phyloP scores from a whole-genome alignment of 192 early-diverging fungal species.

The Coemansia sp. region DNA sequence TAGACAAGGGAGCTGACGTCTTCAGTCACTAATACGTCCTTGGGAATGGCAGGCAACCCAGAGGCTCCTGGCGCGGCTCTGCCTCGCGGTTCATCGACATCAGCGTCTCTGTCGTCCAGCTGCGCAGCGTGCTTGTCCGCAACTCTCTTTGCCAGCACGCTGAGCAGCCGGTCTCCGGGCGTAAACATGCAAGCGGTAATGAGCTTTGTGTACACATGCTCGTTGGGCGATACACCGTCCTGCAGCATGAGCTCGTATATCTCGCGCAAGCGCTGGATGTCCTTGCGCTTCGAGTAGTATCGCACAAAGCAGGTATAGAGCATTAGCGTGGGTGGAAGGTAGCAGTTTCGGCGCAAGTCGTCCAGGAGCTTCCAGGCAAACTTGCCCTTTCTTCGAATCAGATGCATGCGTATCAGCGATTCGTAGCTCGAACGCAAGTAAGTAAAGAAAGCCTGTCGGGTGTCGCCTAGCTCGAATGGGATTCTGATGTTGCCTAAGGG shows the following conservation, averaged over 20 bases:
- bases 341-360: slow-evolving; percentile 51
- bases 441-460: slow-evolving; percentile 43
- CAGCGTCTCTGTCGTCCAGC: neutral
- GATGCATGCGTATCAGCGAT: slow-evolving; percentile 32
- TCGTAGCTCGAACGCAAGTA: slow-evolving; percentile 52
- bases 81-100: neutral
- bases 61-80: neutral
- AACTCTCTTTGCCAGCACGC: slow-evolving; percentile 11
- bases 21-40: neutral
- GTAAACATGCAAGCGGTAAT: slow-evolving; percentile 54
- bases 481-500: slow-evolving; percentile 8
- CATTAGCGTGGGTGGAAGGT: slow-evolving; percentile 41
- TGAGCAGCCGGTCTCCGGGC: slow-evolving; percentile 25
- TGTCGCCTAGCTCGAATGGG: slow-evolving; percentile 21
- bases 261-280: slow-evolving; percentile 36
- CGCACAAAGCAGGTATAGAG: slow-evolving; percentile 45
- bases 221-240: slow-evolving; percentile 38
- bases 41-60: slow-evolving; percentile 23
- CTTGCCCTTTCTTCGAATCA: slow-evolving; percentile 18
- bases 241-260: slow-evolving; percentile 48
- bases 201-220: slow-evolving; percentile 48
- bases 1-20: slow-evolving; percentile 19
- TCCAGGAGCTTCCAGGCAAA: slow-evolving; percentile 35
- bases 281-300: slow-evolving; percentile 51
- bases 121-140: neutral